These are phyloP conservation scores for Spathaspora hagerdaliae DNA, from an alignment of 805 yeast genomes.

Conservation along the genomic window DNA sequence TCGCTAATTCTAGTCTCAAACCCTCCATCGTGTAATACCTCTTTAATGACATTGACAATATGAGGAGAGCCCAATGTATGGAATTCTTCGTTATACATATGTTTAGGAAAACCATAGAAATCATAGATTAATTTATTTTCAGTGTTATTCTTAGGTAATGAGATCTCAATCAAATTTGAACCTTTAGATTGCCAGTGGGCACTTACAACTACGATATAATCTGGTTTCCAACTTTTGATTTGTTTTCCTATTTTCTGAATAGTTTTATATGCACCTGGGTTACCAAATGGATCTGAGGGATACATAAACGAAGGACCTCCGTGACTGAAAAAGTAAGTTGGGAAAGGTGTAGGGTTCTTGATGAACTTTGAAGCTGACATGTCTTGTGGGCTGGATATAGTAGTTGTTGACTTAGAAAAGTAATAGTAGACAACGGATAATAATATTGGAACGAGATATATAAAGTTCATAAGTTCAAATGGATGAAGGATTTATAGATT, in stretches of 20 bases:
- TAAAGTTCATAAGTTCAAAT: not conserved
- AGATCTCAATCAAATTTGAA: constrained; percentile 43
- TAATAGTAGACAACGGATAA: not conserved
- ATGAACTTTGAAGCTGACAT: constrained; percentile 5
- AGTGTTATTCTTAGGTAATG: constrained; percentile 24
- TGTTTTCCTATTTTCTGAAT: constrained; percentile 48
- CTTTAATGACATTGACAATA: constrained; percentile 43
- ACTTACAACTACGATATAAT: constrained; percentile 60
- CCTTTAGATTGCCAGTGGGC: constrained; percentile 71
- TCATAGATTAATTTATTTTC: constrained; percentile 67
- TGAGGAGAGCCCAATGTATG: constrained; percentile 43
- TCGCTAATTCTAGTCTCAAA: constrained; percentile 40
- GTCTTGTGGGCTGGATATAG: not conserved
- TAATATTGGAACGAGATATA: not conserved
- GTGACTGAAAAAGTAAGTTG: constrained; percentile 71
- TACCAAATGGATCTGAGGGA: constrained; percentile 41
- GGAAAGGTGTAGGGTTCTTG: constrained; percentile 32
- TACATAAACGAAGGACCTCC: constrained; percentile 83
- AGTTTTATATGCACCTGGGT: constrained; percentile 60
- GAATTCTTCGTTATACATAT: constrained; percentile 61
- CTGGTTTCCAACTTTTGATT: constrained; percentile 56
- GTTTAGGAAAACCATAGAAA: constrained; percentile 66
- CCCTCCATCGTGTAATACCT: constrained; percentile 38
- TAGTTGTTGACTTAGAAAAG: not conserved
- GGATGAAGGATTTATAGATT: too few relatives aligned